Evolutionary conservation across 2,329 filamentous ascomycete genomes (phyloP).

Genomic region (Penicillium sp.): DNA sequence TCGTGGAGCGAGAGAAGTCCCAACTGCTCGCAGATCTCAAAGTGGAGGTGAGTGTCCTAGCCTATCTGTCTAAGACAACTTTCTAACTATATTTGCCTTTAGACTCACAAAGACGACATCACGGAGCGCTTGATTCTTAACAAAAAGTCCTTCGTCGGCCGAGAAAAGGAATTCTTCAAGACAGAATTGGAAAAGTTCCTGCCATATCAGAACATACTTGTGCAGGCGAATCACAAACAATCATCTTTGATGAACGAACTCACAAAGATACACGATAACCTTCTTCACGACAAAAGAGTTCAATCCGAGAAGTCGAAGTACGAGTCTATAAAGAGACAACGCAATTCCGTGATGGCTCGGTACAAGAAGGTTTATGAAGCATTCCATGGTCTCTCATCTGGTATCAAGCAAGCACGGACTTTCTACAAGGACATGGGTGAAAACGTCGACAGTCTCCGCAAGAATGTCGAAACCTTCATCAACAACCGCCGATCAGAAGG

Average conservation of each 20-base stretch:
- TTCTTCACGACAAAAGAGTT: conserved; percentile 92
- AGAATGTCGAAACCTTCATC: conserved; percentile 96
- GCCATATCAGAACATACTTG: conserved; percentile 82
- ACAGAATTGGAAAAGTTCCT: conserved; percentile 97
- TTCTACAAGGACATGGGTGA: conserved; percentile 98
- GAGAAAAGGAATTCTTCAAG: conserved; percentile 89
- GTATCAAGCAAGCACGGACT: conserved; percentile 79
- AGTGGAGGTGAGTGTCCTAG: conserved; percentile 69
- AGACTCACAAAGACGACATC: conserved; percentile 96
- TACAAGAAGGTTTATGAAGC: conserved; percentile 92
- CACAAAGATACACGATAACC: conserved; percentile 77
- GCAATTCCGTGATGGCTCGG: conserved; percentile 74
- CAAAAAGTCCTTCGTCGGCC: conserved; percentile 92
- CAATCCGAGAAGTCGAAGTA: conserved; percentile 94
- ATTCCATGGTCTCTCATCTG: conserved; percentile 84
- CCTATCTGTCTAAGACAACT: not conserved
- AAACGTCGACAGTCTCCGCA: conserved; percentile 83
- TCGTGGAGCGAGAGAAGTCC: conserved; percentile 86
- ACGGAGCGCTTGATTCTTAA: conserved; percentile 96
- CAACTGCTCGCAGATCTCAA: conserved; percentile 96
- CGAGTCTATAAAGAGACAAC: conserved; percentile 79
- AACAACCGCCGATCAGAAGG: conserved; percentile 91
- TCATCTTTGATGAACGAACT: conserved; percentile 91
- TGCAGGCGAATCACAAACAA: conserved; percentile 95
- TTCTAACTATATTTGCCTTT: conserved; percentile 2